Evolutionary conservation across 2,329 filamentous ascomycete species (phyloP), one percentile per base, ranked within the genome.

Genomic region (Paramyrothecium roridum): DNA sequence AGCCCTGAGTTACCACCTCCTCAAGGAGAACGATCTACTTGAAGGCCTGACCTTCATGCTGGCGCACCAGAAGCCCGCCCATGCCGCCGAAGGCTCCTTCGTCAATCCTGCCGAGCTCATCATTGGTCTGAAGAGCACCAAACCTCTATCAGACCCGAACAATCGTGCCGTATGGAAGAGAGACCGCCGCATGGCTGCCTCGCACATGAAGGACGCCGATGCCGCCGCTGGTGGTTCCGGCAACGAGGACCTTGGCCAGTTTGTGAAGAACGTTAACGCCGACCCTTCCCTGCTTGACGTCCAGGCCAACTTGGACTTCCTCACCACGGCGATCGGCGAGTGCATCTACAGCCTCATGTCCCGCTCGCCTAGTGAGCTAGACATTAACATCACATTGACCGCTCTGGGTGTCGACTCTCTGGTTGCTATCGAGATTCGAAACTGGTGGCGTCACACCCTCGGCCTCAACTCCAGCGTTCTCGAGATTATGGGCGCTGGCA

Each of bases 331-430:
- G 21, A 55, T 62, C 20, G 58, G 60, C 21, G 48, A 45, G 20
- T 51, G 52, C 8, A 46, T 61, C 4, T 57, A 54, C 33, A 49
- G 33, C 22, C 54, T 60, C 46, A 48, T 61, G 48, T 48, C 54
- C 20, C 48, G 52, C n/a, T 54, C 55, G 7, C 33, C 49, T 10
- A 53, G 56, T n/a, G 48, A 56, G 7, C 48, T 60, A 12, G 55
- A 61, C 12, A 37, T 57, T 6, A 48, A 43, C 34, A 53, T 54
- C n/a, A 53, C 30, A 19, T 26, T 62, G 20, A 19, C 50, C 6
- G 45, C 33, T 1, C 46, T 60, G 10, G 60, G 60, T 10, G 52
- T 63, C 19, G 61, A 62, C 45, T 62, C 58, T n/a, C 52, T 61
- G 10, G 57, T 59, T 19, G 49, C 52, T 17, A 57, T 60, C 17